These are phyloP conservation scores for Chenopodium formosanum DNA, from an alignment of 148 eudicot genomes.

Conservation along the genomic window DNA sequence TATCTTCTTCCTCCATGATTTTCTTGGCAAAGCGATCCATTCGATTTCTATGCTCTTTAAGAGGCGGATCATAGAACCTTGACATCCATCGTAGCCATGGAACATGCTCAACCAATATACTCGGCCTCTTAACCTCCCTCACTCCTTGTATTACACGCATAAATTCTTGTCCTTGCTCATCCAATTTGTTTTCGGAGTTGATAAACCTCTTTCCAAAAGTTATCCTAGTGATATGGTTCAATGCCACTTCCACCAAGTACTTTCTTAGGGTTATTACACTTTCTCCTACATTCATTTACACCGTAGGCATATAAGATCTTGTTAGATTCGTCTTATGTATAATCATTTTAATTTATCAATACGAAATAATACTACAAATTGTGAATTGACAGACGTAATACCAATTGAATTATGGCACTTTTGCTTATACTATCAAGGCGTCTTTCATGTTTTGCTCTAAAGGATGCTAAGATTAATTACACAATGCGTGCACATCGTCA, in stretches of 20 bases:
- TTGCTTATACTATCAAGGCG: too few relatives aligned
- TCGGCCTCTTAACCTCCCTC: constrained; percentile 13
- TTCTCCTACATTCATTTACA: background rate
- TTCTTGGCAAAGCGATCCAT: constrained; percentile 4
- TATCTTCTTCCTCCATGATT: constrained; percentile 12
- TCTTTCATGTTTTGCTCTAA: too few relatives aligned
- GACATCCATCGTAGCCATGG: constrained; percentile 15
- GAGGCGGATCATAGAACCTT: background rate
- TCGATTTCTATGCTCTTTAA: constrained; percentile 7
- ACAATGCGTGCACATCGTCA: too few relatives aligned
- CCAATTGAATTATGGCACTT: too few relatives aligned
- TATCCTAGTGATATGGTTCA: constrained; percentile 18
- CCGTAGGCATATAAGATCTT: too few relatives aligned
- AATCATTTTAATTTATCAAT: too few relatives aligned
- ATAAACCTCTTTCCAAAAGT: constrained; percentile 21
- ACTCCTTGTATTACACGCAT: constrained; percentile 6
- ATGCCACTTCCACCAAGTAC: constrained; percentile 11
- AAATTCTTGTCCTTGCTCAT: constrained; percentile 15
- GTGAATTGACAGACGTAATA: too few relatives aligned
- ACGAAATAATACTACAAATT: too few relatives aligned
- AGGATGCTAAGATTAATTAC: too few relatives aligned
- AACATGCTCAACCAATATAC: constrained; percentile 5
- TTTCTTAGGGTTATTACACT: background rate
- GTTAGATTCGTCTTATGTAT: too few relatives aligned
- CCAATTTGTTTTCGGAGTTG: constrained; percentile 6